Base-by-base conservation (phyloP, 495 filamentous ascomycete genomes). In the Penicillium cinerascens region DNA sequence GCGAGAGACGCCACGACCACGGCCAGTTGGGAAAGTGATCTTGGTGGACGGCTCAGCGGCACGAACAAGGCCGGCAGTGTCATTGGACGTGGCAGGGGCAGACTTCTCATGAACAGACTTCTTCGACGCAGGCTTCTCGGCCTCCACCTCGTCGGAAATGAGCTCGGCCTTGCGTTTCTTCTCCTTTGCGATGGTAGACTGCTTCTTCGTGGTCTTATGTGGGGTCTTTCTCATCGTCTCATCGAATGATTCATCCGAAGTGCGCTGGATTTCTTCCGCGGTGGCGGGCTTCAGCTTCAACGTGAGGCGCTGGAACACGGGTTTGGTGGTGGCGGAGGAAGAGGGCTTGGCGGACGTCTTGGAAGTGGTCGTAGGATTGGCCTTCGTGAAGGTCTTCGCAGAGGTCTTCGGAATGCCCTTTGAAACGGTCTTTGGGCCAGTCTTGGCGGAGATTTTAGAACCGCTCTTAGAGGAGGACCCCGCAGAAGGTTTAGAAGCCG, bases 341-440 rank as follows among this genome's bases (percentile, higher is more conserved):
- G 37, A 1, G 29, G 29, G 58, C 44, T 40, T 53, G 17, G 15
- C 17, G 45, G 54, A 58, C 49, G 43, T 56, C 44, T 21, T 51
- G 9, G 25, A 25, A 39, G 33, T 21, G 37, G 42, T 27, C 11
- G 20, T 39, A n/a, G 52, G 13, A 11, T 37, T 4, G 16, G 37
- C 10, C 22, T 35, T 48, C 17, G 38, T 20, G 6, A 23, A 27
- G 11, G 26, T 26, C 21, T 43, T 39, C 25, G 26, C 33, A 23
- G 26, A 42, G 6, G 37, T 6, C 15, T 18, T n/a, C 13, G 36
- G 16, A 5, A 15, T n/a, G 18, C 37, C 39, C 44, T 52, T 39
- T 2, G 23, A 21, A 10, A 26, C 27, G 6, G 39, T 18, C 25
- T 47, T 47, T 16, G 29, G 1, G 29, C 9, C 1, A 10, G 29